These are phyloP conservation scores for Cenchrus americanus DNA, from an alignment of 176 grass and related monocot species.

Conservation along the genomic window DNA sequence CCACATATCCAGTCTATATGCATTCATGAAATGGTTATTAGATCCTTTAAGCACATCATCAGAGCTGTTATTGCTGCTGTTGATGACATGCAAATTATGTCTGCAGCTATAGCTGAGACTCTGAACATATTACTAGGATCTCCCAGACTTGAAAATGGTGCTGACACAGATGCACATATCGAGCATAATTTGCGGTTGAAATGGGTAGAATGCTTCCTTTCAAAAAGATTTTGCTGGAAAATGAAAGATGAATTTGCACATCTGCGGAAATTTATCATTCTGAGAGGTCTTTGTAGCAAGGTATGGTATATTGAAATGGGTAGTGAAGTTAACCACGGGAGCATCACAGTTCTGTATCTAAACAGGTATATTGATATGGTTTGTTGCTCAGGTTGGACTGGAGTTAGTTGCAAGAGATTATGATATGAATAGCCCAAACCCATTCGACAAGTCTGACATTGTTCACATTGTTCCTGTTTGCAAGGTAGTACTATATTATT, in stretches of 20 bases:
- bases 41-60: constrained; percentile 90
- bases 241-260: constrained; percentile 86
- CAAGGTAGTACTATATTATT: constrained; percentile 68
- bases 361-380: constrained; percentile 34
- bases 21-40: constrained; percentile 99
- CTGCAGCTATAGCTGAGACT: constrained; percentile 79
- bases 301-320: constrained; percentile 36
- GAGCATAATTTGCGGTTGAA: constrained; percentile 64
- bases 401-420: constrained; percentile 94
- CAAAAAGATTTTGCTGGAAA: constrained; percentile 82
- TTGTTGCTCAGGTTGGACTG: constrained; percentile 80
- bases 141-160: constrained; percentile 52
- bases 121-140: constrained; percentile 90
- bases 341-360: not conserved
- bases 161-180: constrained; percentile 43
- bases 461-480: constrained; percentile 89
- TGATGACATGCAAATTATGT: constrained; percentile 66
- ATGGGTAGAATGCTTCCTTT: constrained; percentile 86
- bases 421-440: constrained; percentile 88
- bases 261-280: constrained; percentile 83
- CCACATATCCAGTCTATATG: constrained; percentile 99
- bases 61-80: constrained; percentile 91
- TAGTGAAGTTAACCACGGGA: constrained; percentile 25
- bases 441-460: constrained; percentile 95
- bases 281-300: constrained; percentile 94